Evolutionary conservation across 257 asterid genomes (phyloP).

Genomic region (Solanum clarkiae): DNA sequence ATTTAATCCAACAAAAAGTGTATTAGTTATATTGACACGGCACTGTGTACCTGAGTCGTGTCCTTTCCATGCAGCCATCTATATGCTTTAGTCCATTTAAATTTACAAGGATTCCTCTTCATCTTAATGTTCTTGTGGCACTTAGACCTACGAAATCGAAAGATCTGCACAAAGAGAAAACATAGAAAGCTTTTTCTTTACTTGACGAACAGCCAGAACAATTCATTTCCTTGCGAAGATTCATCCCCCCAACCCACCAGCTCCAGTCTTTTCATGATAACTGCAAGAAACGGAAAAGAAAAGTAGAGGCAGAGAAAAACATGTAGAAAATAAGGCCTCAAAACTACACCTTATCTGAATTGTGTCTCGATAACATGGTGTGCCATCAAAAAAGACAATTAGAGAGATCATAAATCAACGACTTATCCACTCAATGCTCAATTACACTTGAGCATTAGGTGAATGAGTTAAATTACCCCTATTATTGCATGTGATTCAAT

Average conservation of each 20-base stretch:
- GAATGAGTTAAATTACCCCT: too few relatives aligned
- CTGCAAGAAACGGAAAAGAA: background rate
- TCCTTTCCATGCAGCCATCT: too few relatives aligned
- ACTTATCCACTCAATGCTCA: too few relatives aligned
- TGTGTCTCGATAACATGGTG: background rate
- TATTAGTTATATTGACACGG: too few relatives aligned
- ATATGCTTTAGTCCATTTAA: conserved; percentile 90
- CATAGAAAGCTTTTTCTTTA: background rate
- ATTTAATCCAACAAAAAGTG: too few relatives aligned
- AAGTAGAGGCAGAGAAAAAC: background rate
- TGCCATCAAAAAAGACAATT: background rate
- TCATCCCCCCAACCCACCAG: background rate
- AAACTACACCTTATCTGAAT: background rate
- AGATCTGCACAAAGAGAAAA: conserved; percentile 36
- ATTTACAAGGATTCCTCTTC: conserved; percentile 96
- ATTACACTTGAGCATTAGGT: too few relatives aligned
- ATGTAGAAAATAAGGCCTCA: background rate
- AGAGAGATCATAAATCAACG: too few relatives aligned
- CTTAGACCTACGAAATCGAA: conserved; percentile 78
- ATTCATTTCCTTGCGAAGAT: background rate
- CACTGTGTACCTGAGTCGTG: too few relatives aligned
- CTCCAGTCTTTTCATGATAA: background rate
- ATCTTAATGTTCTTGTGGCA: conserved; percentile 91
- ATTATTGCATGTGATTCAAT: too few relatives aligned
- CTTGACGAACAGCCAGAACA: background rate